Conservation (phyloP, 2,329 filamentous ascomycete genomes). For the Akanthomyces dipterigenus region DNA sequence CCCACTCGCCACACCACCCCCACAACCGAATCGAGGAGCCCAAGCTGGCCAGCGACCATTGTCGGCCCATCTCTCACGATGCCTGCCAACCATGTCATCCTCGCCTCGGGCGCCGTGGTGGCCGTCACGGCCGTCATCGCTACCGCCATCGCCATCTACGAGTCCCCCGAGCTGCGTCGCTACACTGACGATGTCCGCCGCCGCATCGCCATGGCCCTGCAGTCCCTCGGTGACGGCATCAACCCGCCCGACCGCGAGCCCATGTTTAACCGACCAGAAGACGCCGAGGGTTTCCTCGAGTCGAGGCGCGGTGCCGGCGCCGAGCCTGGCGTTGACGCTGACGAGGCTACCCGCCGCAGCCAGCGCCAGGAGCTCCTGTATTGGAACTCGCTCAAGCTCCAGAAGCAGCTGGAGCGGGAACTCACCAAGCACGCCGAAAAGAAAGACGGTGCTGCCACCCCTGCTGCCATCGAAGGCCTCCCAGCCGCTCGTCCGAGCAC, state of each 20-base stretch:
- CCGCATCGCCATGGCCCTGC: slow-evolving; percentile 53
- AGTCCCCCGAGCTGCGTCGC: slow-evolving; percentile 56
- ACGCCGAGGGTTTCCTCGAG: slow-evolving; percentile 56
- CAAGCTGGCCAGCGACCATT: background rate
- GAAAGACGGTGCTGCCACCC: slow-evolving; percentile 3
- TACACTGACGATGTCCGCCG: slow-evolving; percentile 55
- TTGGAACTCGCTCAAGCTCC: slow-evolving; percentile 52
- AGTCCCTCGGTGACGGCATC: slow-evolving; percentile 52
- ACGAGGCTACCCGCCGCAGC: slow-evolving; percentile 53
- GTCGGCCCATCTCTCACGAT: slow-evolving; percentile 27
- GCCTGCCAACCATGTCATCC: slow-evolving; percentile 49
- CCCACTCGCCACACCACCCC: background rate
- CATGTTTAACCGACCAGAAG: slow-evolving; percentile 58
- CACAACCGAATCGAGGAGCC: background rate
- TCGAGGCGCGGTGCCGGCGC: slow-evolving; percentile 37
- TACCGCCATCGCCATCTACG: slow-evolving; percentile 54
- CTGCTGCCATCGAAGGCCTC: slow-evolving; percentile 15
- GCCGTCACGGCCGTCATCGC: slow-evolving; percentile 52
- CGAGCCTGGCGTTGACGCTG: slow-evolving; percentile 49
- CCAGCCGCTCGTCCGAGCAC: slow-evolving; percentile 24
- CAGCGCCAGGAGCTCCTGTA: slow-evolving; percentile 60
- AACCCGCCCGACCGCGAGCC: slow-evolving; percentile 43
- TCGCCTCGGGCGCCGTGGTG: slow-evolving; percentile 51
- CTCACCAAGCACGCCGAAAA: slow-evolving; percentile 16
- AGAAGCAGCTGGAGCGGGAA: slow-evolving; percentile 34